These are phyloP conservation scores for Catenaria anguillulae DNA, from an alignment of 371 early-diverging fungal genomes.

Conservation along the genomic window DNA sequence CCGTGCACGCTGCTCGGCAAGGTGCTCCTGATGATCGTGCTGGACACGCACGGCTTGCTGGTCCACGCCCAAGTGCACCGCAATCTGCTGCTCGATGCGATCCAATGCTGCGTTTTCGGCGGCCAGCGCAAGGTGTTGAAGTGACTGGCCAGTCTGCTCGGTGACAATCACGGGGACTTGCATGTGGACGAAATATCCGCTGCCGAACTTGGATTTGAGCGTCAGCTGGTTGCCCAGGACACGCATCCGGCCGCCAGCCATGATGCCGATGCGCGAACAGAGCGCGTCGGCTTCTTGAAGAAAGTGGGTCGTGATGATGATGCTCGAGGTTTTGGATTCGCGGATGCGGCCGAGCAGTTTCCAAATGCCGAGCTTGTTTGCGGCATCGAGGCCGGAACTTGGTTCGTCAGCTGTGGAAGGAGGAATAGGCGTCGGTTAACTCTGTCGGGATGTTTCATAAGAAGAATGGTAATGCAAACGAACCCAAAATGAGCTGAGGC, in stretches of 20 bases:
- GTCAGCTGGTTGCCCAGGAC: slow-evolving; percentile 29
- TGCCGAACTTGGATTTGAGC: slow-evolving; percentile 26
- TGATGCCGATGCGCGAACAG: slow-evolving; percentile 31
- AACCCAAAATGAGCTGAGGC: slow-evolving; percentile 29
- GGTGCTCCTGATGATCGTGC: background rate
- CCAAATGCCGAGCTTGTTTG: slow-evolving; percentile 29
- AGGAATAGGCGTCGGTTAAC: no score
- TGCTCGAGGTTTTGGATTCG: slow-evolving; percentile 7
- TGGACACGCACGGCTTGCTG: background rate
- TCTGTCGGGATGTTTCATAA: no score
- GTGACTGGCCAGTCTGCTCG: background rate
- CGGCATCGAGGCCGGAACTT: slow-evolving; percentile 37
- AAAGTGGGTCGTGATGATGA: slow-evolving; percentile 16
- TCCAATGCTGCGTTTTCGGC: background rate
- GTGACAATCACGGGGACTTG: no score
- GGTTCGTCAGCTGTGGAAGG: slow-evolving; percentile 62
- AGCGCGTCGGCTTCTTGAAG: slow-evolving; percentile 32
- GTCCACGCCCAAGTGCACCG: background rate
- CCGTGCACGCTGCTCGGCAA: background rate
- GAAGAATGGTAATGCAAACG: no score
- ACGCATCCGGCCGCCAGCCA: slow-evolving; percentile 28
- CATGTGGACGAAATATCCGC: slow-evolving; percentile 8
- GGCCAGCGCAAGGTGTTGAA: background rate
- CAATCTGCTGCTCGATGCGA: background rate
- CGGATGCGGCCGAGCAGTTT: slow-evolving; percentile 26